Evolutionary conservation across 78 protist species (phyloP).

Genomic region (Acrasis kona): DNA sequence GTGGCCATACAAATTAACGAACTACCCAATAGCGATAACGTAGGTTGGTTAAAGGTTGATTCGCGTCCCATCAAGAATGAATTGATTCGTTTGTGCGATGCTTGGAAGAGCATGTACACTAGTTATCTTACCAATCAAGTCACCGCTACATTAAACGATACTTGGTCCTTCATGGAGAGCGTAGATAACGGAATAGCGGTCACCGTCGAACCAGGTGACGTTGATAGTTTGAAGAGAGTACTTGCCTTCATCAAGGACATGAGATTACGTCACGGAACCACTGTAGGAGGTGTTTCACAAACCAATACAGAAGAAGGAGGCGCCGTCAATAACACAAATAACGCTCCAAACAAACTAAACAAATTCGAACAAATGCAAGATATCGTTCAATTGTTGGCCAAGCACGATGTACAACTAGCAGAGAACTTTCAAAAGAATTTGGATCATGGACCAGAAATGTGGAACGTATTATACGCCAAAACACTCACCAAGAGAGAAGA

Average conservation of each 20-base stretch:
- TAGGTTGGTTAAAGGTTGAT: constrained; percentile 46
- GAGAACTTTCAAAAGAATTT: constrained; percentile 17
- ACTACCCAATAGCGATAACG: background rate
- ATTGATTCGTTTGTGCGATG: background rate
- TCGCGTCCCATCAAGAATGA: constrained; percentile 24
- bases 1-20: background rate
- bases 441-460: constrained; percentile 8
- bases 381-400: constrained; percentile 23
- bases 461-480: constrained; percentile 2
- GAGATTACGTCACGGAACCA: constrained; percentile 10
- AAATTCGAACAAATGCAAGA: constrained; percentile 20
- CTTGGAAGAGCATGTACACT: constrained; percentile 35
- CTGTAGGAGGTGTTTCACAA: too few species aligned
- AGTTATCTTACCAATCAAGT: constrained; percentile 8
- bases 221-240: constrained; percentile 8
- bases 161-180: constrained; percentile 18
- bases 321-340: too few species aligned
- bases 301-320: too few species aligned
- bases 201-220: background rate
- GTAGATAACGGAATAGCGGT: constrained; percentile 19
- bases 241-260: constrained; percentile 22
- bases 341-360: constrained; percentile 18
- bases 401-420: background rate
- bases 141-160: constrained; percentile 9
- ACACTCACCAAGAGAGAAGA: background rate